These are phyloP conservation scores for Boletus fagicola DNA, from an alignment of 768 basidiomycete genomes.

Conservation along the genomic window DNA sequence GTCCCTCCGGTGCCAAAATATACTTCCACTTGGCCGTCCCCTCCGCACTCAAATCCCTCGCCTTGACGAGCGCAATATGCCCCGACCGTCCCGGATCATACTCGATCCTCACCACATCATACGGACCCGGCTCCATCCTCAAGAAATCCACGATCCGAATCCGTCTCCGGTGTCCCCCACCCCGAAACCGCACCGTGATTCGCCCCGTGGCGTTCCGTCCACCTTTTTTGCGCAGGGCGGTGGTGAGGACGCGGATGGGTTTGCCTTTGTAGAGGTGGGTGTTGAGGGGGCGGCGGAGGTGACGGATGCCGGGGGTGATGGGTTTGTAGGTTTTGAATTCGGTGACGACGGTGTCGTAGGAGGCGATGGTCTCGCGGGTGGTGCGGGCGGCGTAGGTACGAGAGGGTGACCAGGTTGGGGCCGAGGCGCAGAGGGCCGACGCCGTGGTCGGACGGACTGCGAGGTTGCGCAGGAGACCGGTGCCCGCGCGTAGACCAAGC, in stretches of 20 bases:
- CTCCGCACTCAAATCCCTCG: conserved; percentile 50
- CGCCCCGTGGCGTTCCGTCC: conserved; percentile 82
- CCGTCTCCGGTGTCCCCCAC: conserved; percentile 88
- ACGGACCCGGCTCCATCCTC: conserved; percentile 72
- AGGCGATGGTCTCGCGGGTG: conserved; percentile 31
- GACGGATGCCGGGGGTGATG: conserved; percentile 81
- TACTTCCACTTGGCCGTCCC: conserved; percentile 76
- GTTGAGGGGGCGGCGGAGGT: conserved; percentile 79
- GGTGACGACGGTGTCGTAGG: conserved; percentile 42
- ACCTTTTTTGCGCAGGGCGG: conserved; percentile 78
- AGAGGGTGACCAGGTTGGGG: conserved; percentile 13
- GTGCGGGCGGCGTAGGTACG: conserved; percentile 37
- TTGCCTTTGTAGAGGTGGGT: conserved; percentile 81
- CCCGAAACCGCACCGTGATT: conserved; percentile 85
- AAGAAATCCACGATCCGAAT: conserved; percentile 86
- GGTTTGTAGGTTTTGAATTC: conserved; percentile 91
- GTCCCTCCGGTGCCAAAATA: conserved; percentile 87
- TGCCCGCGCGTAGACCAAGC: conserved; percentile 17
- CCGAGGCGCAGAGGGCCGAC: conserved; percentile 6
- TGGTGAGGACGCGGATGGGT: conserved; percentile 81
- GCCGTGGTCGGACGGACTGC: neutral
- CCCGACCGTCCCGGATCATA: conserved; percentile 94
- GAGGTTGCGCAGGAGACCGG: conserved; percentile 15
- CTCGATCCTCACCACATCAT: conserved; percentile 92
- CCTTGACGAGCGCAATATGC: conserved; percentile 87